Conservation (phyloP, 2,329 filamentous ascomycete species). For the Hymenoscyphus infarciens region DNA sequence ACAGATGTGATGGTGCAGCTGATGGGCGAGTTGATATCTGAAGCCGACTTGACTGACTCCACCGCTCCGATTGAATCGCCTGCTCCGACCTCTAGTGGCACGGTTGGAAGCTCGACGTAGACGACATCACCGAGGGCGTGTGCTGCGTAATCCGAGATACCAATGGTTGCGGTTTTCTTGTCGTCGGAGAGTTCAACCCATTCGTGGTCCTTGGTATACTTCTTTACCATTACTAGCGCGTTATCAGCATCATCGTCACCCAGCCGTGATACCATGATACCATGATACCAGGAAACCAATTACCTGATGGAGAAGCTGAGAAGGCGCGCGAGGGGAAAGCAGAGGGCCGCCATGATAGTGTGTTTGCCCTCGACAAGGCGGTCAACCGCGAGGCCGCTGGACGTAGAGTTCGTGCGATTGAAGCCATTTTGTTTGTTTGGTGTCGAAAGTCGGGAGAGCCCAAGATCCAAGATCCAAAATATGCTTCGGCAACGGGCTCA, state of each 20-base stretch:
- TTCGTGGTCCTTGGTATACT: slow-evolving; percentile 96
- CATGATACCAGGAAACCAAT: slow-evolving; percentile 20
- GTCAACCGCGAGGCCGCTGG: slow-evolving; percentile 34
- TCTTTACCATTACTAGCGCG: slow-evolving; percentile 49
- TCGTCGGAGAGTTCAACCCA: slow-evolving; percentile 89
- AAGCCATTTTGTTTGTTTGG: slow-evolving; percentile 48
- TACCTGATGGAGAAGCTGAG: slow-evolving; percentile 42
- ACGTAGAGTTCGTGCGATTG: slow-evolving; percentile 50
- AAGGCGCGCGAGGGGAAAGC: slow-evolving; percentile 43
- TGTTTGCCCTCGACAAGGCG: slow-evolving; percentile 19
- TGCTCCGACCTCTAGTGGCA: slow-evolving; percentile 62
- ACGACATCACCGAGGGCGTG: slow-evolving; percentile 93
- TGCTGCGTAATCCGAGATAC: slow-evolving; percentile 89
- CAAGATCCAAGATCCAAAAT: neutral
- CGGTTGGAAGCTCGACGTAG: slow-evolving; percentile 86
- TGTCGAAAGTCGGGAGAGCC: neutral
- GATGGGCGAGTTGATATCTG: slow-evolving; percentile 90
- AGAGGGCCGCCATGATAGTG: slow-evolving; percentile 27
- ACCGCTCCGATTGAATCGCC: slow-evolving; percentile 91
- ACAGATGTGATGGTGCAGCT: slow-evolving; percentile 70
- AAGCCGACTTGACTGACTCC: slow-evolving; percentile 98
- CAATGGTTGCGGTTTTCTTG: slow-evolving; percentile 74
- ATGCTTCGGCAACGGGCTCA: neutral
- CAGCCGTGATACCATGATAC: neutral
- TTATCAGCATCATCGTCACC: slow-evolving; percentile 17